Evolutionary conservation across 352 stramenopile genomes (phyloP), one percentile per base, ranked within the genome.

Genomic region (Blastocystis sp.): DNA sequence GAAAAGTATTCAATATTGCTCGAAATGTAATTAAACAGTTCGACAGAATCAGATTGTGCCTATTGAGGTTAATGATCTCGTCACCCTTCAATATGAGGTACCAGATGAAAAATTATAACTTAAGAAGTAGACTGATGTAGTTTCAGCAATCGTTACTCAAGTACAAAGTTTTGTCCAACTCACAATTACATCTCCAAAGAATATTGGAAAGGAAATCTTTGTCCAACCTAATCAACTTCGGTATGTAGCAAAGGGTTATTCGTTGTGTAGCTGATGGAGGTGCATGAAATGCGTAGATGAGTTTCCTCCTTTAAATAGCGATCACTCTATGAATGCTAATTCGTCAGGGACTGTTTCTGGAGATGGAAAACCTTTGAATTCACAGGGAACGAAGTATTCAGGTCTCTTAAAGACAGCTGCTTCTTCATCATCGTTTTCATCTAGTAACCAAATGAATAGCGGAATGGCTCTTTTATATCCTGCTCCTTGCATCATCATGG

Each of bases 401-500:
- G 39, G 39, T 46, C 39, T 46, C 9, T 9, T 46, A 9, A 46
- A 46, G 9, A 46, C 39, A 9, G 54, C 54, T 5, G 12, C 12
- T n/a, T 61, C 54, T 7, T 61, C 54, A 7, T 61, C 54, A 32
- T 61, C 54, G 12, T 32, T 12, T 32, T 32, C 27, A 32, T n/a
- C 63, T 4, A 74, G 16, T 5, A 74, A 74, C 14, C 63, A 74
- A 43, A 74, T 74, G 63, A 74, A 74, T 32, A 74, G 63, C 43
- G 71, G 71, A 46, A 66, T 87, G 46, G 77, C 77, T 5, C 54
- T 87, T 14, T 61, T 87, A 2, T 87, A 87, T 35, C 77, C 77
- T n/a, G 77, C 77, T 52, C 77, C 77, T 19, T 87, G 77, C 29
- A 78, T 87, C 56, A 78, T 87, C n/a, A 87, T 87, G 77, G 56